phyloP scores from a whole-genome alignment of 495 filamentous ascomycete genomes.

The Neurospora sp. region DNA sequence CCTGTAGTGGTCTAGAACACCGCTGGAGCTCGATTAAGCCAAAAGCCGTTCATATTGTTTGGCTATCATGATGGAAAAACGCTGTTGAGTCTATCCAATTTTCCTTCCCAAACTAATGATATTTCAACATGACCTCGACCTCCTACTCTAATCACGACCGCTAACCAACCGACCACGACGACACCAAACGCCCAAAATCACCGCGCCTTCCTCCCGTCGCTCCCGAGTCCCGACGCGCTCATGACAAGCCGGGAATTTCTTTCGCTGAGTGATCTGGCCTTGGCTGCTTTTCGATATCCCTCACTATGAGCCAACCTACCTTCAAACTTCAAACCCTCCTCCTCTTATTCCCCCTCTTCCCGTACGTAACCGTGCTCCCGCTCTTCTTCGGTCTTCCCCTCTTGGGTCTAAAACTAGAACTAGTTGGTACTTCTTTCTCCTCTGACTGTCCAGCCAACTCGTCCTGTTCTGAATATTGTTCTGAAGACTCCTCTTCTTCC shows the following conservation, averaged over 20 bases:
- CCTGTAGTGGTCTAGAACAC: not conserved
- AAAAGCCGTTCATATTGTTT: not conserved
- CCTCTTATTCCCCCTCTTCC: not conserved
- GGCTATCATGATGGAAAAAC: accelerated
- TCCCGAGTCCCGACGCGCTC: not conserved
- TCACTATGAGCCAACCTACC: too few relatives aligned
- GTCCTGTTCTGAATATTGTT: not conserved
- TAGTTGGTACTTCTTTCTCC: not conserved
- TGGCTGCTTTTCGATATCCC: not conserved
- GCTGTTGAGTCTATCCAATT: not conserved
- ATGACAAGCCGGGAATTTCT: not conserved
- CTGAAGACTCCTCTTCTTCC: not conserved
- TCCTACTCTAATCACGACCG: too few relatives aligned
- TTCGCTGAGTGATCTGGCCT: not conserved
- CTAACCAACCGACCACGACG: not conserved
- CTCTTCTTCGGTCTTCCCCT: not conserved
- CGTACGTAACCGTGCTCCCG: not conserved
- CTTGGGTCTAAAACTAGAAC: not conserved
- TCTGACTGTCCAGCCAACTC: not conserved
- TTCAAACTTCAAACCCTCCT: not conserved
- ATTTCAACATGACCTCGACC: too few relatives aligned
- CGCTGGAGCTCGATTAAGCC: not conserved
- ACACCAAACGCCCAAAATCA: not conserved
- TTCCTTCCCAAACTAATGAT: not conserved
- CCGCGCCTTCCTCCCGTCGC: not conserved